A percentile compares a stretch with the other conserved stretches of the same genome.
Evolutionary conservation across 352 stramenopile genomes (phyloP).

Genomic region (Pythium rhizo-oryzae): DNA sequence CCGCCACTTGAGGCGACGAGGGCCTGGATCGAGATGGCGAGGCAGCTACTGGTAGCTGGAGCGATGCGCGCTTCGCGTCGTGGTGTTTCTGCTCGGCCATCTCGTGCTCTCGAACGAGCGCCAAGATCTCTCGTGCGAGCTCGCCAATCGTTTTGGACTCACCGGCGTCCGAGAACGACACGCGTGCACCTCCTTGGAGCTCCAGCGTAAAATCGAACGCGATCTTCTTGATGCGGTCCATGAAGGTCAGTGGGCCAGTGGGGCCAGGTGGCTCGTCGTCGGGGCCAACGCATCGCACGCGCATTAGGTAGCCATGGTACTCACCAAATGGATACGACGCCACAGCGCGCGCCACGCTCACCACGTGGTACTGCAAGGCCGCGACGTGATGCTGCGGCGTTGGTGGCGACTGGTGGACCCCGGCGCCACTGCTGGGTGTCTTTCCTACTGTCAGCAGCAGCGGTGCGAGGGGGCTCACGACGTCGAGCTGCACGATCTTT

Average conservation of each 20-base stretch:
- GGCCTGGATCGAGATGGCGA: constrained; percentile 7
- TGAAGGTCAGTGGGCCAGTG: constrained; percentile 21
- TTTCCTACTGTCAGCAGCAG: constrained; percentile 34
- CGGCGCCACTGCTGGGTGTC: constrained; percentile 1
- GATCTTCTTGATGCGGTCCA: constrained; percentile 63
- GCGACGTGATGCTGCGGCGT: constrained; percentile 27
- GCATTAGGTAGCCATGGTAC: constrained; percentile 38
- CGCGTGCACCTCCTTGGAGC: constrained; percentile 37
- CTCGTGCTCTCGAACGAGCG: constrained; percentile 47
- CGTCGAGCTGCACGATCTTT: constrained; percentile 42
- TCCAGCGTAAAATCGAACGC: constrained; percentile 65
- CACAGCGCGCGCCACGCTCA: constrained; percentile 53
- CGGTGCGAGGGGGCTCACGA: constrained; percentile 43
- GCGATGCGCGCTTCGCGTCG: neutral
- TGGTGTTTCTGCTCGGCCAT: constrained; percentile 12
- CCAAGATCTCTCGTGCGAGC: constrained; percentile 60
- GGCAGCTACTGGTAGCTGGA: neutral
- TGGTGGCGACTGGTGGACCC: constrained; percentile 2
- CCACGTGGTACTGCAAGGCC: constrained; percentile 48
- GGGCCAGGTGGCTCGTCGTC: neutral
- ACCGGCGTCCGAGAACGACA: constrained; percentile 16
- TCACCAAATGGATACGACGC: constrained; percentile 68
- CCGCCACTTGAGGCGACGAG: neutral
- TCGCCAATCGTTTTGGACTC: constrained; percentile 63
- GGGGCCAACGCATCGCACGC: neutral